Evolutionary conservation across 78 protist genomes (phyloP).

Genomic region (Salpingoeca rosetta): DNA sequence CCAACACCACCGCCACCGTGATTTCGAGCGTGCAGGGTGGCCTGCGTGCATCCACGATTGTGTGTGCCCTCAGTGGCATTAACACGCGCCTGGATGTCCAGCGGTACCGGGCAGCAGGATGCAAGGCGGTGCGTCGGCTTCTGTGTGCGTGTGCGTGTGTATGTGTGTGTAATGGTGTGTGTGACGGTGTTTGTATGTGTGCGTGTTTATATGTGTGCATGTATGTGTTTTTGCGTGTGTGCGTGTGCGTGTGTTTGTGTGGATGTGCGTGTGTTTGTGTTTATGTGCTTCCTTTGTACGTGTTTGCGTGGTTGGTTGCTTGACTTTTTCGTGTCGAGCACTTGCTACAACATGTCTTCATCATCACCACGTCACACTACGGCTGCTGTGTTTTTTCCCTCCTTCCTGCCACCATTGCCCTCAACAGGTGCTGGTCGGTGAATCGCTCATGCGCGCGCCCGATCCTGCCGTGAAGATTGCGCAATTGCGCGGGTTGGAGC

Average conservation of each 20-base stretch:
- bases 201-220: too few relatives aligned
- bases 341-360: too few relatives aligned
- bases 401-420: too few relatives aligned
- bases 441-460: slow-evolving; percentile 40
- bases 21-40: background rate
- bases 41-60: background rate
- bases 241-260: too few relatives aligned
- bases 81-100: slow-evolving; percentile 18
- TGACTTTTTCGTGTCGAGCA: too few relatives aligned
- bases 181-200: too few relatives aligned
- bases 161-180: too few relatives aligned
- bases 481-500: background rate
- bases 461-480: background rate
- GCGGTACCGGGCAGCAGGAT: background rate
- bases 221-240: background rate
- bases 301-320: too few relatives aligned
- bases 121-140: background rate
- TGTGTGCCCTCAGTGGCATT: slow-evolving; percentile 32
- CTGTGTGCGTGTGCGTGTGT: background rate
- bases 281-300: too few relatives aligned
- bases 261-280: too few relatives aligned
- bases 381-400: too few relatives aligned
- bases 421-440: slow-evolving; percentile 51
- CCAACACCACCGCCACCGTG: background rate
- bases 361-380: too few relatives aligned